Percentiles rank a stretch among this genome's conserved stretches.
These are phyloP conservation scores for Candida adriatica DNA, from an alignment of 805 yeast genomes.

Conservation along the genomic window DNA sequence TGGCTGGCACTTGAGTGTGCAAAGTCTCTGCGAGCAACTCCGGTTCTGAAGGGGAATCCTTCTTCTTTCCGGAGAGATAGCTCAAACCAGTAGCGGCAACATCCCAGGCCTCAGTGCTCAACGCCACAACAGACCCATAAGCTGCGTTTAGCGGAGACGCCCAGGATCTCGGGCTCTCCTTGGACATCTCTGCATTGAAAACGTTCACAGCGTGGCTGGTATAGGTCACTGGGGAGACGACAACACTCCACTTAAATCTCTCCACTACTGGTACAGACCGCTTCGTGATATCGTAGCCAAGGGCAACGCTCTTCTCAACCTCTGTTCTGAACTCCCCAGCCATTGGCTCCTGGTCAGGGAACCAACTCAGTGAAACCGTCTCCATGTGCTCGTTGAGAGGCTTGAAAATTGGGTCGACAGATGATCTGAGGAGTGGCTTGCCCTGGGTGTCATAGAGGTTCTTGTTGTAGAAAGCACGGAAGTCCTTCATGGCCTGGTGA, in stretches of 20 bases:
- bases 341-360: constrained; percentile 40
- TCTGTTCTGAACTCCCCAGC: constrained; percentile 47
- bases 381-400: constrained; percentile 56
- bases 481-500: constrained; percentile 37
- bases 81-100: too few relatives aligned
- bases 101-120: constrained; percentile 30
- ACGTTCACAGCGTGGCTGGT: constrained; percentile 30
- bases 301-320: constrained; percentile 41
- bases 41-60: too few relatives aligned
- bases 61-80: too few relatives aligned
- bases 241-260: constrained; percentile 21
- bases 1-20: too few relatives aligned
- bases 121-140: constrained; percentile 24
- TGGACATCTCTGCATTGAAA: constrained; percentile 33
- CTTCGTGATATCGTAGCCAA: constrained; percentile 32
- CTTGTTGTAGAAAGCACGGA: constrained; percentile 44
- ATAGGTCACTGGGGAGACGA: constrained; percentile 30
- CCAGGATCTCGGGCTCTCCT: constrained; percentile 30
- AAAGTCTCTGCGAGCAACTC: too few relatives aligned
- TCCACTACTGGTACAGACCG: constrained; percentile 31
- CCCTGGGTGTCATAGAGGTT: constrained; percentile 52
- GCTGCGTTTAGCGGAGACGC: constrained; percentile 27
- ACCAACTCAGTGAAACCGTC: constrained; percentile 33
- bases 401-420: constrained; percentile 51
- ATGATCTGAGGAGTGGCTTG: constrained; percentile 54